phyloP scores from a whole-genome alignment of 495 filamentous ascomycete species.

The Tuber aestivum region DNA sequence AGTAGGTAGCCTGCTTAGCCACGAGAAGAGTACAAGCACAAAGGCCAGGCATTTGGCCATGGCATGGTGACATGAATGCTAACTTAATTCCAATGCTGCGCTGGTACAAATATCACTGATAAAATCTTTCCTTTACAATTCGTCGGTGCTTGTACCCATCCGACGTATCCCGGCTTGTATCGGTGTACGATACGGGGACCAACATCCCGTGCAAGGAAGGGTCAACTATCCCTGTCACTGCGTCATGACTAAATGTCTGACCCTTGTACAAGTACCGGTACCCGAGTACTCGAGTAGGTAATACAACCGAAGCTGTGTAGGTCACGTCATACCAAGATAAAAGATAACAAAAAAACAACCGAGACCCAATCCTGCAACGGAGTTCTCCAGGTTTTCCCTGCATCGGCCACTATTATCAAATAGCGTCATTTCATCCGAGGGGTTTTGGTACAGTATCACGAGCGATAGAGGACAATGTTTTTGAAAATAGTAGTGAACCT shows the following conservation, averaged over 20 bases:
- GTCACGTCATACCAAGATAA: conserved; percentile 1
- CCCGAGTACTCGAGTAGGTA: not conserved
- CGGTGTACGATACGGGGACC: too few species aligned
- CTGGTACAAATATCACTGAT: too few species aligned
- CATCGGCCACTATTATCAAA: not conserved
- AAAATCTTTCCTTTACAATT: too few species aligned
- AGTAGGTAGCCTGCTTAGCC: not conserved
- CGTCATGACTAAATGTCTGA: too few species aligned
- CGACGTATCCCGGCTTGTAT: too few species aligned
- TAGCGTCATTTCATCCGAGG: not conserved
- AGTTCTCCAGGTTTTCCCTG: not conserved
- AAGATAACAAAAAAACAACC: conserved; percentile 3
- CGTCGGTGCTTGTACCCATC: too few species aligned
- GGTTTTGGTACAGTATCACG: not conserved
- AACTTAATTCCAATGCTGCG: too few species aligned
- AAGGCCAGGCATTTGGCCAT: too few species aligned
- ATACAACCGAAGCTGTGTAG: not conserved
- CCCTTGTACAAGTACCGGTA: too few species aligned
- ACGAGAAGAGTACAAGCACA: not conserved
- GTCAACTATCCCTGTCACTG: too few species aligned
- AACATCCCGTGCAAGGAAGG: too few species aligned
- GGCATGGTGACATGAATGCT: too few species aligned
- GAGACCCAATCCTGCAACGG: not conserved
- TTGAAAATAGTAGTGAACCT: conserved; percentile 3
- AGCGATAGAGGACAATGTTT: not conserved